Evolutionary conservation across 768 basidiomycete genomes (phyloP).

Genomic region (Hericium erinaceus): DNA sequence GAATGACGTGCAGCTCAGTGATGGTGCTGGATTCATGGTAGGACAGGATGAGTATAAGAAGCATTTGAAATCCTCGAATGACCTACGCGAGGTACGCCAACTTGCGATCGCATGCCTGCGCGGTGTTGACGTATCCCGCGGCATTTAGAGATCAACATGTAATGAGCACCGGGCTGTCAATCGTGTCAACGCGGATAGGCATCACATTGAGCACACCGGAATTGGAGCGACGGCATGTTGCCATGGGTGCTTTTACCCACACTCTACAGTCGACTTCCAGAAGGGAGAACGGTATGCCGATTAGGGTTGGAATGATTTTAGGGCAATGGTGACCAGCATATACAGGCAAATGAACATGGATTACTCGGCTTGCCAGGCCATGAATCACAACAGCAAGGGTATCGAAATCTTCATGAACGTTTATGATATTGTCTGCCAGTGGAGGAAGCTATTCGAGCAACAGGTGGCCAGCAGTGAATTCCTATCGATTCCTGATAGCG

Average conservation of each 20-base stretch:
- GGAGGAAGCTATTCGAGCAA: not conserved
- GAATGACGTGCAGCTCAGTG: not conserved
- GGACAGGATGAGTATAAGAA: not conserved
- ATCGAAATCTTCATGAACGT: not conserved
- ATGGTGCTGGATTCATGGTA: not conserved
- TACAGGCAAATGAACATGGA: constrained; percentile 14
- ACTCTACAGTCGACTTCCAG: not conserved
- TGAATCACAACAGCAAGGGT: constrained; percentile 5
- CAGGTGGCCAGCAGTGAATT: not conserved
- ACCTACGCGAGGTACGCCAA: not conserved
- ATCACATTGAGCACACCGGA: not conserved
- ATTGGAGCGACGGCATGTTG: not conserved
- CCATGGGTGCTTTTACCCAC: not conserved
- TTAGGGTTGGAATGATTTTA: not conserved
- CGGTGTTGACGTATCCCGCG: not conserved
- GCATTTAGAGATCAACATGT: not conserved
- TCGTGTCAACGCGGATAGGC: not conserved
- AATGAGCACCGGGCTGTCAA: not conserved
- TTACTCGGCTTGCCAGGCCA: constrained; percentile 17
- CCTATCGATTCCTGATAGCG: not conserved
- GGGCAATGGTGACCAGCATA: not conserved
- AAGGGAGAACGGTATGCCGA: not conserved
- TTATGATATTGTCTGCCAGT: constrained; percentile 15
- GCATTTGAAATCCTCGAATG: not conserved
- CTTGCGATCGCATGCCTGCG: not conserved